Evolutionary conservation across 441 rosid genomes (phyloP).

Genomic region (Adansonia gregorii): DNA sequence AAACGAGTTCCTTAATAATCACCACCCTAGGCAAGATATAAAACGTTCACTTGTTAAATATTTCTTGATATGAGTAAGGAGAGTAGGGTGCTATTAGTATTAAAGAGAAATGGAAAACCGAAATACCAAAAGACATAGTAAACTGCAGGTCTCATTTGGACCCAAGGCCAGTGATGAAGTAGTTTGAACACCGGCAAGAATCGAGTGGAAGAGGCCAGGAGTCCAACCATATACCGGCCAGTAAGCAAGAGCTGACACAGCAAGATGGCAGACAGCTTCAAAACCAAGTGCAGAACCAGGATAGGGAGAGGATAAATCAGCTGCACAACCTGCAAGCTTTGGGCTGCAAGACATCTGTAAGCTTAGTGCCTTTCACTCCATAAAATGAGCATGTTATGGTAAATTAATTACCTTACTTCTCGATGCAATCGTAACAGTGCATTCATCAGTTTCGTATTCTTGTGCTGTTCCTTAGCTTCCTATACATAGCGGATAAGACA

Average conservation of each 20-base stretch:
- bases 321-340: slow-evolving; percentile 93
- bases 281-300: slow-evolving; percentile 94
- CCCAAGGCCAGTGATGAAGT: slow-evolving; percentile 79
- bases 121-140: slow-evolving; percentile 90
- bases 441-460: slow-evolving; percentile 87
- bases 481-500: slow-evolving; percentile 40
- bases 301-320: slow-evolving; percentile 83
- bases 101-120: slow-evolving; percentile 26
- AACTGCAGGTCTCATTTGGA: slow-evolving; percentile 96
- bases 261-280: slow-evolving; percentile 94
- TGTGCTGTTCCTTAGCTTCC: slow-evolving; percentile 92
- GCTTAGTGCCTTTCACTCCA: slow-evolving; percentile 15
- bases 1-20: neutral
- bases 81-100: slow-evolving; percentile 3
- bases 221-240: slow-evolving; percentile 98
- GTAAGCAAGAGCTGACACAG: slow-evolving; percentile 87
- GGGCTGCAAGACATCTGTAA: slow-evolving; percentile 65
- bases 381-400: slow-evolving; percentile 23
- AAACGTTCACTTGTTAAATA: neutral
- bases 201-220: slow-evolving; percentile 92
- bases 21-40: slow-evolving; percentile 16
- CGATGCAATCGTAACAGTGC: slow-evolving; percentile 89
- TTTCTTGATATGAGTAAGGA: slow-evolving; percentile 2
- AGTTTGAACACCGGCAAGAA: slow-evolving; percentile 76
- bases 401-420: slow-evolving; percentile 77